These are phyloP conservation scores for Ophiorrhiza pumila DNA, from an alignment of 257 asterid genomes.

Conservation along the genomic window DNA sequence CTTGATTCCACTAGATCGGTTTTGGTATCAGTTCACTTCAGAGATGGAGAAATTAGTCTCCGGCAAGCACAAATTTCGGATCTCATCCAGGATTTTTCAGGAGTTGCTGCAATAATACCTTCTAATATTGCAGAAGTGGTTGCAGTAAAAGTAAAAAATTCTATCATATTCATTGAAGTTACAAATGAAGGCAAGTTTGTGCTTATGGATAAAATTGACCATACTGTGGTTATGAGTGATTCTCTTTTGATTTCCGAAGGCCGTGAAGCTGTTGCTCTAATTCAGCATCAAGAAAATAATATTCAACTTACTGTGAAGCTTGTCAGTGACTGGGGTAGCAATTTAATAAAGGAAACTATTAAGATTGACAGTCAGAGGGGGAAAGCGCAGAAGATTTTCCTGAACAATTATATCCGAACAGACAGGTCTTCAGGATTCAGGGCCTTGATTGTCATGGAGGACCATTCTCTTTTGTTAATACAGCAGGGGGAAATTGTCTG, in stretches of 20 bases:
- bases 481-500: slow-evolving; percentile 95
- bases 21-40: slow-evolving; percentile 54
- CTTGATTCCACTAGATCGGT: slow-evolving; percentile 68
- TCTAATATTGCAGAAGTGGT: slow-evolving; percentile 65
- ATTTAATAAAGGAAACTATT: slow-evolving; percentile 62
- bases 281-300: slow-evolving; percentile 54
- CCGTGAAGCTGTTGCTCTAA: slow-evolving; percentile 65
- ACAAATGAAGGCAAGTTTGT: slow-evolving; percentile 50
- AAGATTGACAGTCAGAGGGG: slow-evolving; percentile 75
- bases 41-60: slow-evolving; percentile 61
- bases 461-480: slow-evolving; percentile 72
- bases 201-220: slow-evolving; percentile 50
- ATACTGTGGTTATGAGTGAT: slow-evolving; percentile 64
- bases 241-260: slow-evolving; percentile 60
- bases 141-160: slow-evolving; percentile 37
- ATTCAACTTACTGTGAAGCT: slow-evolving; percentile 68
- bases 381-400: slow-evolving; percentile 66
- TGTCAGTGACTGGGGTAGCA: slow-evolving; percentile 54
- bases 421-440: slow-evolving; percentile 94
- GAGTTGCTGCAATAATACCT: slow-evolving; percentile 57
- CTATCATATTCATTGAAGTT: slow-evolving; percentile 50
- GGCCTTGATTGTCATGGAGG: slow-evolving; percentile 95
- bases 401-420: slow-evolving; percentile 73
- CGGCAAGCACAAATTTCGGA: slow-evolving; percentile 56
- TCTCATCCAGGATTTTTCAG: slow-evolving; percentile 51